Conservation (phyloP, 768 basidiomycete genomes). For the Hortiboletus campestris region DNA sequence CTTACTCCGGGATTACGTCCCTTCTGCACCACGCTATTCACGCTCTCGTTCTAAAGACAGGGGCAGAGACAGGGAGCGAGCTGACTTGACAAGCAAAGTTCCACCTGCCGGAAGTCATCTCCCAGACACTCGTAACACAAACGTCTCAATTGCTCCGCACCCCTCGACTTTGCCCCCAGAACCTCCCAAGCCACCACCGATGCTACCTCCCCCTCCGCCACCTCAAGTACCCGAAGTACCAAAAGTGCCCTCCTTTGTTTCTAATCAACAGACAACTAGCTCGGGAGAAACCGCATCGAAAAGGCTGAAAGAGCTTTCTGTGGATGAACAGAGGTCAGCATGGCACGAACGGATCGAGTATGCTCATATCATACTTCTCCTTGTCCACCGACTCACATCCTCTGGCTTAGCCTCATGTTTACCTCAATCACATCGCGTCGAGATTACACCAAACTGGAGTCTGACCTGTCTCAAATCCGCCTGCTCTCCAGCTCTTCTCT, state of each 20-base stretch:
- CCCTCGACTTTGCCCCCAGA: slow-evolving; percentile 8
- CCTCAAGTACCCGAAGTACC: slow-evolving; percentile 18
- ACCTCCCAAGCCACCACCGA: slow-evolving; percentile 13
- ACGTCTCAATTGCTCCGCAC: neutral
- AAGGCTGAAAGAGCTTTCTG: slow-evolving; percentile 24
- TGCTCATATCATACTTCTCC: slow-evolving; percentile 10
- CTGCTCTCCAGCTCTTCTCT: slow-evolving; percentile 26
- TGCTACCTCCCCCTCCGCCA: slow-evolving; percentile 22
- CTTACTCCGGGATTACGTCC: slow-evolving; percentile 6
- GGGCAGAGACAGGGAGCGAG: slow-evolving; percentile 3
- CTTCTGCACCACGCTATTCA: slow-evolving; percentile 6
- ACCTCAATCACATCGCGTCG: slow-evolving; percentile 34
- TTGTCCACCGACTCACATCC: neutral
- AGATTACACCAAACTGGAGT: slow-evolving; percentile 32
- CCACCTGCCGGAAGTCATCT: slow-evolving; percentile 1
- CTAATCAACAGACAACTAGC: slow-evolving; percentile 6
- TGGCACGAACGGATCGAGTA: slow-evolving; percentile 45
- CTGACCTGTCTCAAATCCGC: slow-evolving; percentile 31
- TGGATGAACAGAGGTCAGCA: slow-evolving; percentile 36
- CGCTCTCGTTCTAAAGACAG: slow-evolving; percentile 14
- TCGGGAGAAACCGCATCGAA: neutral
- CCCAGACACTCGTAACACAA: neutral
- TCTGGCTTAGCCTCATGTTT: slow-evolving; percentile 34
- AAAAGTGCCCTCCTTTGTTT: slow-evolving; percentile 18
- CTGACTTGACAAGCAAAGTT: neutral